Base-by-base conservation (phyloP, 2,329 filamentous ascomycete species). In the Elsinoe batatas region DNA sequence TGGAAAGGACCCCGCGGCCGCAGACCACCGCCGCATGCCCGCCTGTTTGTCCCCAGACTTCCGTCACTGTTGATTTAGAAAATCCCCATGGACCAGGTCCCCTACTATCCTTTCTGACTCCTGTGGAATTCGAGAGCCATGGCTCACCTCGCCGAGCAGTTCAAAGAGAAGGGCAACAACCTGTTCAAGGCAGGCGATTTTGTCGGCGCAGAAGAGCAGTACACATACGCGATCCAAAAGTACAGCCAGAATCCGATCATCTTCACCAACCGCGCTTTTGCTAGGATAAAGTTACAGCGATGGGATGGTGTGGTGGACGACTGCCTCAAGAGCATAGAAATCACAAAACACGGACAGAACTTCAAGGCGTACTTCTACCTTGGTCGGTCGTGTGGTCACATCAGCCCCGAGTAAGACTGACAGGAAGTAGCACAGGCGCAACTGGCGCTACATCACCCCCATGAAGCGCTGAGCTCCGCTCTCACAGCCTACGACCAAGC, bases 181-280 rank as follows among this genome's bases (percentile, higher is more conserved):
- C 78, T 76, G 65, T 91, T 87, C 70, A 77, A 80, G 59, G 70
- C 74, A 7, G 80, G 80, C 59, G 82, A 91, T 62, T 91, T 78
- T 65, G 68, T 72, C 4, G 76, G 72, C 20, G 87, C 87, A 36
- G 85, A 89, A 60, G 76, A 76, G 17, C 72, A 83, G 57, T 91
- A 91, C 69, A 85, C 84, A 3, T 80, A 87, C 69, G 87, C 87
- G 74, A 90, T 95, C 63, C 82, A 87, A 63, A 82, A 83, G 66
- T 88, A 95, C 70, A 79, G 87, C 3, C 79, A 76, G 56, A 93
- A 95, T 67, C 81, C 86, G 1, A 76, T 85, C 30, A 79, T 95
- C 51, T 96, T 90, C 72, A 91, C 89, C 37, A 97, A 96, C 72
- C 87, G 91, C 54, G 88, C 90, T 53, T 86, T 95, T 72, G 83